phyloP scores from a whole-genome alignment of 2,329 filamentous ascomycete species.

The Atkinsonella hypoxylon region DNA sequence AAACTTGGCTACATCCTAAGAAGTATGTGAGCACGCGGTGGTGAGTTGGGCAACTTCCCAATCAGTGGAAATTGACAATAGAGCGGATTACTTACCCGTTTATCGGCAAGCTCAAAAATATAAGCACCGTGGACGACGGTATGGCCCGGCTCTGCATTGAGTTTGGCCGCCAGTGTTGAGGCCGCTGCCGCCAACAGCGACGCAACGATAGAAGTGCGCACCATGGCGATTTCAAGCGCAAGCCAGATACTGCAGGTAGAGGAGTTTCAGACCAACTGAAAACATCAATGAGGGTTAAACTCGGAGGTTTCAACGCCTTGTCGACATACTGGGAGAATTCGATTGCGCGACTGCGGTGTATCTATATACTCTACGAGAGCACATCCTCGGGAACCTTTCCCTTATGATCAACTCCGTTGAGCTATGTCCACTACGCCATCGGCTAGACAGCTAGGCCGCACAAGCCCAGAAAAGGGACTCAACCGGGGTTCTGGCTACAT shows the following conservation, averaged over 20 bases:
- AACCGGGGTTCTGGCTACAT: neutral
- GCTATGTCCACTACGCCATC: too few relatives aligned
- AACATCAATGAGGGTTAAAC: too few relatives aligned
- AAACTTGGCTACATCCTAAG: slow-evolving; percentile 9
- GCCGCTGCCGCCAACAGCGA: slow-evolving; percentile 9
- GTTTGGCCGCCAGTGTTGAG: slow-evolving; percentile 5
- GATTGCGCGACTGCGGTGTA: neutral
- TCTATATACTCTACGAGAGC: neutral
- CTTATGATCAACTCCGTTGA: too few relatives aligned
- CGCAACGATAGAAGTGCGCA: slow-evolving; percentile 9
- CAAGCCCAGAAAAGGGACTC: neutral
- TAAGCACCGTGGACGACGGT: slow-evolving; percentile 11
- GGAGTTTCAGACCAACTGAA: neutral
- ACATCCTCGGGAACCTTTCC: neutral
- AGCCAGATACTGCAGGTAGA: neutral
- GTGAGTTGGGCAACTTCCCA: neutral
- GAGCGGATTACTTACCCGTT: slow-evolving; percentile 8
- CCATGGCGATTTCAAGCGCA: slow-evolving; percentile 6
- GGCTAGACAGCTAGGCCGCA: neutral
- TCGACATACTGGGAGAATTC: neutral
- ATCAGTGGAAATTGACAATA: neutral
- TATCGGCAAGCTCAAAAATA: slow-evolving; percentile 11
- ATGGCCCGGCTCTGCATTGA: neutral
- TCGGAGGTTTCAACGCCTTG: neutral
- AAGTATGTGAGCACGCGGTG: neutral